Percentiles rank a stretch among this genome's conserved stretches.
phyloP scores from a whole-genome alignment of 2,329 filamentous ascomycete genomes.

The Colletotrichum theobromicola region DNA sequence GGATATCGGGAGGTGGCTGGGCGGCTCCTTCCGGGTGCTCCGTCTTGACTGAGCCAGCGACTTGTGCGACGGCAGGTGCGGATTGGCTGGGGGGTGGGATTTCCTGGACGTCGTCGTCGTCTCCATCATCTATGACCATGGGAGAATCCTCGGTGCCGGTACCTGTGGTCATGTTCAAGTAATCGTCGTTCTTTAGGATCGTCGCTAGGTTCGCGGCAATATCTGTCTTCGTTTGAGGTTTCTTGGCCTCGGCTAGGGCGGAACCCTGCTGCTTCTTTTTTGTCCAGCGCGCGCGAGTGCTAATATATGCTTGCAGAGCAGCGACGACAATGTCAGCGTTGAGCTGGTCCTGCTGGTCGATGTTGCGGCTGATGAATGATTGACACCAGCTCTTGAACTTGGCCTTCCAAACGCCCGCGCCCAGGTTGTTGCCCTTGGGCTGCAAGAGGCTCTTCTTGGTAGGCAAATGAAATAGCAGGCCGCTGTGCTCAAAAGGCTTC shows the following conservation, averaged over 20 bases:
- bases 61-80: not conserved
- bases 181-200: conserved; percentile 4
- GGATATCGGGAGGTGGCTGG: not conserved
- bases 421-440: conserved; percentile 11
- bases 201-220: conserved; percentile 3
- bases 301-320: conserved; percentile 8
- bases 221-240: conserved; percentile 4
- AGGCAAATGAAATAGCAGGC: not conserved
- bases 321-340: conserved; percentile 4
- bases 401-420: conserved; percentile 30
- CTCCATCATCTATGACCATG: conserved; percentile 10
- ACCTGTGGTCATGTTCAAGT: not conserved
- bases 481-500: not conserved
- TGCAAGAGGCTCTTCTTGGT: conserved; percentile 11
- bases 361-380: conserved; percentile 27
- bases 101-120: conserved; percentile 9
- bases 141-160: not conserved
- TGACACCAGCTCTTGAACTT: conserved; percentile 39
- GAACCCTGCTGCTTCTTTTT: conserved; percentile 4
- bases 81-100: not conserved
- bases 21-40: not conserved
- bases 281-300: not conserved
- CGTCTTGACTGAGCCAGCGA: not conserved
- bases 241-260: not conserved
- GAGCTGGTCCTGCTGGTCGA: conserved; percentile 6